Conservation (phyloP, 306 rosid species). For the Parietaria judaica region DNA sequence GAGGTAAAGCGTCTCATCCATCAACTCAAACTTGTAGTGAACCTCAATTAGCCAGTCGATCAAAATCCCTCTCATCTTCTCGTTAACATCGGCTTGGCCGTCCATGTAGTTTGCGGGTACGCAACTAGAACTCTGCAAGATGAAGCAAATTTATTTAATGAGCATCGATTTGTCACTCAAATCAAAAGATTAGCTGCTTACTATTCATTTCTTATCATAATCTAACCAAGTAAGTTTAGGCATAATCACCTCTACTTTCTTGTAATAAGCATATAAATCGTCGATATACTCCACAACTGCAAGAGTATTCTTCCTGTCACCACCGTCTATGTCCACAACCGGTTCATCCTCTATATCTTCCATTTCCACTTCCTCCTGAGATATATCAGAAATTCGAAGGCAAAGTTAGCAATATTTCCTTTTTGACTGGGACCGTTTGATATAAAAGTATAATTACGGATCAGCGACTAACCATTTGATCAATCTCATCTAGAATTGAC, state of each 20-base stretch:
- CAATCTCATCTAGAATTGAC: conserved; percentile 49
- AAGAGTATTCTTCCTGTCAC: conserved; percentile 25
- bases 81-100: conserved; percentile 45
- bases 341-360: conserved; percentile 36
- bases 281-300: conserved; percentile 46
- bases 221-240: too few species aligned
- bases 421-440: background rate
- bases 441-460: background rate
- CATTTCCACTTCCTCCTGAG: conserved; percentile 47
- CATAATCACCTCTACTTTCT: conserved; percentile 37
- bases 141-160: background rate
- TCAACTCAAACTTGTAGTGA: conserved; percentile 57
- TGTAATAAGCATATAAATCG: conserved; percentile 34
- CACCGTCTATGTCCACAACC: conserved; percentile 34
- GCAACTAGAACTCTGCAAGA: conserved; percentile 31
- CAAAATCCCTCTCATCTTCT: conserved; percentile 54
- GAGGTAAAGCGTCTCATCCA: conserved; percentile 58
- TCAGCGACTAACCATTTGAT: conserved; percentile 39
- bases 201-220: too few species aligned
- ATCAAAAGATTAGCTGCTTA: too few species aligned
- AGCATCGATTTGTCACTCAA: too few species aligned
- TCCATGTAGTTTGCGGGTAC: conserved; percentile 36
- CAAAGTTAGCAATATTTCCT: background rate
- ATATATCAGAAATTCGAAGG: background rate
- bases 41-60: conserved; percentile 64